phyloP scores from a whole-genome alignment of 208 protist genomes.

The Crithidia bombi region DNA sequence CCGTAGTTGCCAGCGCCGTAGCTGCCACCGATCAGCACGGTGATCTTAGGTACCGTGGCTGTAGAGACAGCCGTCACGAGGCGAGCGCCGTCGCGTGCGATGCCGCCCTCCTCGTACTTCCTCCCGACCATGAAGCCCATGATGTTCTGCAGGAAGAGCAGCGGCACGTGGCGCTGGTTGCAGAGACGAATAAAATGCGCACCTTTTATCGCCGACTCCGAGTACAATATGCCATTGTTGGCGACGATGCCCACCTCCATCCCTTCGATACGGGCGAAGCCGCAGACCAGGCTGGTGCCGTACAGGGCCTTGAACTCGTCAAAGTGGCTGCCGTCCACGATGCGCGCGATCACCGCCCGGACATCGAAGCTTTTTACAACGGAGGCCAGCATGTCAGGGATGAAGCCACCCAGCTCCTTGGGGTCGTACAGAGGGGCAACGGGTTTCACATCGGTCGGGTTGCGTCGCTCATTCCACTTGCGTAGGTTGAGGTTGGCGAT shows the following conservation, averaged over 20 bases:
- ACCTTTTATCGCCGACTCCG: slow-evolving; percentile 89
- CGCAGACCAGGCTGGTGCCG: slow-evolving; percentile 92
- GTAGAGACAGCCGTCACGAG: slow-evolving; percentile 95
- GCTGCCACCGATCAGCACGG: slow-evolving; percentile 94
- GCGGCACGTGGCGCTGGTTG: slow-evolving; percentile 92
- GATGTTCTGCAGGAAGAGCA: slow-evolving; percentile 98
- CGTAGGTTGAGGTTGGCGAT: slow-evolving; percentile 89
- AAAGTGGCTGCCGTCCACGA: slow-evolving; percentile 95
- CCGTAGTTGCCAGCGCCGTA: slow-evolving; percentile 98
- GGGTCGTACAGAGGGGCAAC: slow-evolving; percentile 85
- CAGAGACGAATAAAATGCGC: slow-evolving; percentile 97
- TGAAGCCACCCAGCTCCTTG: slow-evolving; percentile 89
- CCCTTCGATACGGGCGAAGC: slow-evolving; percentile 94
- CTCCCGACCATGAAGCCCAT: slow-evolving; percentile 94
- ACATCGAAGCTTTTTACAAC: slow-evolving; percentile 92
- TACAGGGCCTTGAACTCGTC: slow-evolving; percentile 96
- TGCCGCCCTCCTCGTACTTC: slow-evolving; percentile 93
- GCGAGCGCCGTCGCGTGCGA: slow-evolving; percentile 97
- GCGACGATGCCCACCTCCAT: slow-evolving; percentile 96
- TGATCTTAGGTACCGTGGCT: slow-evolving; percentile 96
- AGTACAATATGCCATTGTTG: slow-evolving; percentile 97
- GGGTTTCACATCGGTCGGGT: slow-evolving; percentile 46
- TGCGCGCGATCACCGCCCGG: slow-evolving; percentile 86
- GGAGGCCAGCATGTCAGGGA: slow-evolving; percentile 85
- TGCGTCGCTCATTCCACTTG: slow-evolving; percentile 30